Percentiles rank a stretch among this genome's conserved stretches.
These are phyloP conservation scores for Trichoderma sp. DNA, from an alignment of 2,329 filamentous ascomycete genomes.

Conservation along the genomic window DNA sequence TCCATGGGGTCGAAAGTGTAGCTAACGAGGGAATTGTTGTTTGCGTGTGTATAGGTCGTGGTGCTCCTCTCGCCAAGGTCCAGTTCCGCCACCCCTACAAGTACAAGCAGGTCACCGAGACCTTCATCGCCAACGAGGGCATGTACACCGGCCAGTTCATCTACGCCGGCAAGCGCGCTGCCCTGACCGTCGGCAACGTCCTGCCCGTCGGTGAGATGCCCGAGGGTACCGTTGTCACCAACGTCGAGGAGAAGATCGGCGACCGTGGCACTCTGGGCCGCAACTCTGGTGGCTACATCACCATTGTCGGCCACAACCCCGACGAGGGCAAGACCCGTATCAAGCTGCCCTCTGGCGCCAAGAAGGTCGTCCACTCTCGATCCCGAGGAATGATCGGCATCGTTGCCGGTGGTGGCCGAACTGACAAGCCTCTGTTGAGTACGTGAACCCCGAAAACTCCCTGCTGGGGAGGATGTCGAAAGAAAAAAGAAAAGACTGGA, in stretches of 20 bases:
- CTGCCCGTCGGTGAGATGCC: slow-evolving; percentile 92
- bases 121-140: slow-evolving; percentile 99
- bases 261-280: slow-evolving; percentile 95
- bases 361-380: slow-evolving; percentile 95
- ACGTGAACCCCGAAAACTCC: slow-evolving; percentile 44
- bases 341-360: slow-evolving; percentile 98
- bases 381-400: slow-evolving; percentile 99
- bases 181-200: slow-evolving; percentile 95
- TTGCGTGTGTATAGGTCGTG: slow-evolving; percentile 58
- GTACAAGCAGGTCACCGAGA: slow-evolving; percentile 97
- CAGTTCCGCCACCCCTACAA: slow-evolving; percentile 97
- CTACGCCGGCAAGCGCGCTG: slow-evolving; percentile 99
- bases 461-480: not conserved
- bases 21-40: slow-evolving; percentile 34
- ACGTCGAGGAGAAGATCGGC: slow-evolving; percentile 98
- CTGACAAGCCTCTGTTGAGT: slow-evolving; percentile 98
- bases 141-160: slow-evolving; percentile 99
- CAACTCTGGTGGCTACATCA: slow-evolving; percentile 99
- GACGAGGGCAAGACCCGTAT: slow-evolving; percentile 99
- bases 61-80: slow-evolving; percentile 95
- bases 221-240: slow-evolving; percentile 98
- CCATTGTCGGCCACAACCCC: slow-evolving; percentile 95
- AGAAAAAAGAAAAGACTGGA: not conserved
- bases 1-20: slow-evolving; percentile 27
- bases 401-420: slow-evolving; percentile 98